Conservation (phyloP, 1,139 yeast genomes). For the Candida buenavistaensis region DNA sequence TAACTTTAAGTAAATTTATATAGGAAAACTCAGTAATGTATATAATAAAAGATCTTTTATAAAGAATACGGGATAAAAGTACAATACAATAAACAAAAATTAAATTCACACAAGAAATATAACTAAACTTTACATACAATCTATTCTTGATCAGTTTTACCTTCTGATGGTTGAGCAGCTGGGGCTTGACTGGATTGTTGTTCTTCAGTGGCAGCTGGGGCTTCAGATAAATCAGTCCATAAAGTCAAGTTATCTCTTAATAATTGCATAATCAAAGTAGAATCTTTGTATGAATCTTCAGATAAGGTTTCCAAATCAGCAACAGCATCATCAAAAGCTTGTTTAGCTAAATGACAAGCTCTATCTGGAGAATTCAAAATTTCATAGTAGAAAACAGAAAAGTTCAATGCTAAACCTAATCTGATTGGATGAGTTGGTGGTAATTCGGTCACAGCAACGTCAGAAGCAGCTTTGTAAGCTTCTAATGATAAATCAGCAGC, state of each 20-base stretch:
- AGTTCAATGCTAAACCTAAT: slow-evolving; percentile 95
- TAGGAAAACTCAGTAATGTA: too few relatives aligned
- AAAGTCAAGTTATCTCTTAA: slow-evolving; percentile 96
- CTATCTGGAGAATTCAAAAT: slow-evolving; percentile 97
- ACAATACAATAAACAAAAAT: slow-evolving; percentile 9
- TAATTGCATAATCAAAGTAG: slow-evolving; percentile 97
- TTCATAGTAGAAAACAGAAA: slow-evolving; percentile 97
- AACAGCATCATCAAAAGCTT: slow-evolving; percentile 98
- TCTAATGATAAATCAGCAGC: slow-evolving; percentile 92
- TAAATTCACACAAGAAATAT: slow-evolving; percentile 17
- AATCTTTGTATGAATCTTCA: slow-evolving; percentile 97
- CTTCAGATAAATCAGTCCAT: slow-evolving; percentile 98
- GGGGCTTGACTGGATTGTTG: slow-evolving; percentile 17
- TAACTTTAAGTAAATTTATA: too few relatives aligned
- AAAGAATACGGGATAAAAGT: not conserved
- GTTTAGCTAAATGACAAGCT: slow-evolving; percentile 98
- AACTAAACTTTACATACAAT: slow-evolving; percentile 20
- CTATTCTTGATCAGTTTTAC: slow-evolving; percentile 37
- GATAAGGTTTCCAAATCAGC: slow-evolving; percentile 97
- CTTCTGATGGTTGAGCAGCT: slow-evolving; percentile 26
- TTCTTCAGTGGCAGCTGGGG: slow-evolving; percentile 64
- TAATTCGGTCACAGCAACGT: slow-evolving; percentile 93
- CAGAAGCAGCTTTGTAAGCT: slow-evolving; percentile 94
- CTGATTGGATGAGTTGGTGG: slow-evolving; percentile 99
- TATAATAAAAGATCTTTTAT: too few relatives aligned